Evolutionary conservation across 2,329 filamentous ascomycete genomes (phyloP), one percentile per base, ranked within the genome.

Genomic region (Phyllosticta citriasiana): DNA sequence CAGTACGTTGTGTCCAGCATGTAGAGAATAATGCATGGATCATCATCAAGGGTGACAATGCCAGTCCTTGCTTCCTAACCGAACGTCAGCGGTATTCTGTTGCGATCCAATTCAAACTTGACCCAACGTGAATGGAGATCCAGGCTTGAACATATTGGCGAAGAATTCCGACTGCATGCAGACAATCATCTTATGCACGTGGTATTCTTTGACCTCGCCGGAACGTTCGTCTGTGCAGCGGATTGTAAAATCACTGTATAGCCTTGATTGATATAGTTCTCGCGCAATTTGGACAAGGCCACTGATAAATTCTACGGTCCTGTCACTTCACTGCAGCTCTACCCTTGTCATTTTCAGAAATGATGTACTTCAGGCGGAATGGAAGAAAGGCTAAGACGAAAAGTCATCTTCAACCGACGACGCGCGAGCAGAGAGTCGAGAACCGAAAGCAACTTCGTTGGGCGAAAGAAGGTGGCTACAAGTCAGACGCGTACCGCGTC

Each of bases 21-120:
- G 14, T 2, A n/a, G 1, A 6, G 9, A 1, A 53, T 6, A 16
- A 27, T 22, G 65, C 64, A 67, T 2, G 9, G 53, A 16, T 55
- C 52, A 8, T 60, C 58, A 14, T 55, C 58, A 4, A 55, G 52
- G 1, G 8, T 26, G n/a, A 60, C 54, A 53, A 60, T 33, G 52
- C 53, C 40, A 4, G 58, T 47, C n/a, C 19, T 26, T 47, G 57
- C 40, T 22, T 60, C 52, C 58, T 55, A 30, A n/a, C 12, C 9
- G 7, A 22, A 58, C 7, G n/a, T 59, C 30, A 59, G 50, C 5
- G 7, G n/a, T 19, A 2, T 5, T 7, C 19, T 22, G 9, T 19
- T 27, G 52, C 12, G 19, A 30, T 7, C 22, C 5, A 10, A n/a
- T 22, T 3, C 7, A 25, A 53, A 9, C 12, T 53, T 16, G 16